Evolutionary conservation across 139 green algal genomes (phyloP), one percentile per base, ranked within the genome.

Genomic region (Chlamydomonas incerta): DNA sequence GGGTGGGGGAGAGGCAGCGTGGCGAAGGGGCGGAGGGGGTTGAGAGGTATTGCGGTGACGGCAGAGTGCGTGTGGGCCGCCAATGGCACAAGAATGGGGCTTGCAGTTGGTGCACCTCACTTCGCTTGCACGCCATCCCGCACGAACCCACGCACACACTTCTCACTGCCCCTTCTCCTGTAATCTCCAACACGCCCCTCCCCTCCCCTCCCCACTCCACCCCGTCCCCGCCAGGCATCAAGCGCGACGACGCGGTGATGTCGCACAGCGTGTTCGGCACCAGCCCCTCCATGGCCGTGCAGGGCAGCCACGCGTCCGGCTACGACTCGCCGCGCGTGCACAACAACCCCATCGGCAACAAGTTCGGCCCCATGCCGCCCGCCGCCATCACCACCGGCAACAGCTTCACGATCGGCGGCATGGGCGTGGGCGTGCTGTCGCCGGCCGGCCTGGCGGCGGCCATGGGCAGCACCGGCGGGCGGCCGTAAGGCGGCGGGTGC

Each of bases 281-380:
- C 26, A 37, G 18, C 18, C 55, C 55, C 55, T 26, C 17, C 55
- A 60, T 24, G 55, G 9, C 55, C 18, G 17, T 10, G 55, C 55
- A 60, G 8, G 18, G 55, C 50, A 20, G 33, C 18, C 62, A 69
- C 60, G 29, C 63, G 1, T 28, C 31, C 31, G 79, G 79, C 65
- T 85, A 76, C 79, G 79, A 85, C 66, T 85, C 79, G 31, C 79
- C 79, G 47, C 79, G 79, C 23, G 47, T 75, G 66, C 66, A 57
- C 79, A 57, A 73, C 63, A 85, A 85, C 79, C 79, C 79, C 46
- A 85, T 85, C 31, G 79, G 79, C 33, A 85, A 85, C 67, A 85
- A 85, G 79, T 85, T 85, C 33, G 79, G 66, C 31, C 66, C 46
- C 46, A 34, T 85, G 33, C 34, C 57, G 65, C 79, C 79, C n/a